Percentiles rank a stretch among this genome's conserved stretches.
Conservation (phyloP, 139 green algal species). For the Pycnococcus provasolii region DNA sequence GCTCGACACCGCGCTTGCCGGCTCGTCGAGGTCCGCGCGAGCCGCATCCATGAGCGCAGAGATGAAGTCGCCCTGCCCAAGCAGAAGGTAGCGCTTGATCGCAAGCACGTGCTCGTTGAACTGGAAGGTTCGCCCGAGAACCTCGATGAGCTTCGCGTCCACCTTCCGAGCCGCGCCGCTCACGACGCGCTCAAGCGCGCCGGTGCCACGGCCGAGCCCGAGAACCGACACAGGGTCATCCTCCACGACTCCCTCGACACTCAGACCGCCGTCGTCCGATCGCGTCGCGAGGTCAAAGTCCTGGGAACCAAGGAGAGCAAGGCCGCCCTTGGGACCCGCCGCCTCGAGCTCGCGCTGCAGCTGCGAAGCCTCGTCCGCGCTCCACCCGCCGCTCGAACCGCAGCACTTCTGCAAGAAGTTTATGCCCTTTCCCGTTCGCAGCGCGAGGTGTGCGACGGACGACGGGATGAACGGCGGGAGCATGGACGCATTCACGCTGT, state of each 20-base stretch:
- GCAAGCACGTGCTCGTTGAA: constrained; percentile 66
- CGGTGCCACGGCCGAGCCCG: neutral
- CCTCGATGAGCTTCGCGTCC: constrained; percentile 56
- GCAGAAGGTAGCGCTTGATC: constrained; percentile 76
- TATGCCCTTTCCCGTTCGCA: constrained; percentile 79
- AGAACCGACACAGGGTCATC: neutral
- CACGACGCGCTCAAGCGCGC: constrained; percentile 55
- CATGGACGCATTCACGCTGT: constrained; percentile 42
- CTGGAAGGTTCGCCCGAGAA: constrained; percentile 53
- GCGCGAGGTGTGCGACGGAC: constrained; percentile 53
- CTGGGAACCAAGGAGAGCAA: no score
- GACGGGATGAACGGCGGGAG: constrained; percentile 44
- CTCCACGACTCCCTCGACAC: neutral
- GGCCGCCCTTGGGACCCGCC: no score
- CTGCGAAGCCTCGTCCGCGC: neutral
- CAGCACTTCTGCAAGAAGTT: constrained; percentile 77
- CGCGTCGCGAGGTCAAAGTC: neutral
- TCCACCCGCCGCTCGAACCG: neutral
- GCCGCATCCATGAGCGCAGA: constrained; percentile 53
- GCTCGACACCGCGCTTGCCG: constrained; percentile 35
- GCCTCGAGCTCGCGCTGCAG: no score
- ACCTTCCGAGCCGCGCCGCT: constrained; percentile 38
- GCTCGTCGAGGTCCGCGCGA: constrained; percentile 40
- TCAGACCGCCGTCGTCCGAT: neutral
- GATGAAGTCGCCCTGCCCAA: constrained; percentile 88